Evolutionary conservation across 768 basidiomycete species (phyloP).

Genomic region (Mycena amicta): DNA sequence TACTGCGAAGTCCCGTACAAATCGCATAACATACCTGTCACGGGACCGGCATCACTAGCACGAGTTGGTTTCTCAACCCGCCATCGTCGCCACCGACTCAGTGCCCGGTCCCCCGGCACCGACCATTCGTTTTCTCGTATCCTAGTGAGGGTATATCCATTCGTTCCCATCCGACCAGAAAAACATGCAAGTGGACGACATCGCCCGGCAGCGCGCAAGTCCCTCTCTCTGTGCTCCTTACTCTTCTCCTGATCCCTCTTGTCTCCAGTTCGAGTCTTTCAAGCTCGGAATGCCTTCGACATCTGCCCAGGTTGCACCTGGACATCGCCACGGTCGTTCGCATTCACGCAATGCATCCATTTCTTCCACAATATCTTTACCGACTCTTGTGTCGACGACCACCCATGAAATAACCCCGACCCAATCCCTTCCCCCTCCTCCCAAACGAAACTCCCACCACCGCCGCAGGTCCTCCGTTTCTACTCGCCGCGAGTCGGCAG

Average conservation of each 20-base stretch:
- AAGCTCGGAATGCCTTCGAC: conserved; percentile 59
- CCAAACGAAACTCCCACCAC: conserved; percentile 80
- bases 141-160: conserved; percentile 32
- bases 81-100: not conserved
- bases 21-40: too few species aligned
- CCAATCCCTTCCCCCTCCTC: conserved; percentile 34
- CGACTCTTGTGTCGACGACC: conserved; percentile 40
- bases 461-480: conserved; percentile 86
- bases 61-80: not conserved
- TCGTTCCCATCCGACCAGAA: conserved; percentile 30
- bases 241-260: conserved; percentile 6
- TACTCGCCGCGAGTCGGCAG: conserved; percentile 86
- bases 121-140: not conserved
- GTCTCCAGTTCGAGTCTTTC: conserved; percentile 68
- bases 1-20: too few species aligned
- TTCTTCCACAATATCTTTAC: conserved; percentile 45
- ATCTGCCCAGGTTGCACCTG: conserved; percentile 38
- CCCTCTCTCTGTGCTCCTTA: not conserved
- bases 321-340: conserved; percentile 61
- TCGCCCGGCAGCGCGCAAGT: conserved; percentile 21
- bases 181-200: conserved; percentile 37
- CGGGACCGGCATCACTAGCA: too few species aligned
- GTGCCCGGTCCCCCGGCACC: not conserved
- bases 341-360: conserved; percentile 72
- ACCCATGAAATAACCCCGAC: conserved; percentile 37